These are phyloP conservation scores for Trichoderma simmonsii DNA, from an alignment of 2,329 filamentous ascomycete species.

Conservation along the genomic window DNA sequence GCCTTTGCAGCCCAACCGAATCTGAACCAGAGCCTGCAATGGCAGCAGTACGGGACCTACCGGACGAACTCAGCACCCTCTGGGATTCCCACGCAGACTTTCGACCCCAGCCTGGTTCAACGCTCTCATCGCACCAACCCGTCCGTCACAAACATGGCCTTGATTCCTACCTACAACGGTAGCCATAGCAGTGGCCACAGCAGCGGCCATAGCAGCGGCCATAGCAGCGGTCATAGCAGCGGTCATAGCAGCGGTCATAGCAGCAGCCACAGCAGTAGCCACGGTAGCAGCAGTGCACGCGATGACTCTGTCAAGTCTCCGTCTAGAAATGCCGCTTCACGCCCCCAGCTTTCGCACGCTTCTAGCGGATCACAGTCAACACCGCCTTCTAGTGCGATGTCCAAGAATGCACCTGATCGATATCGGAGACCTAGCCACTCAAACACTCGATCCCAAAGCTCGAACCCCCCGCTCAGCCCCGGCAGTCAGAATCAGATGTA, in stretches of 20 bases:
- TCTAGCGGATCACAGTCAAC: conserved; percentile 46
- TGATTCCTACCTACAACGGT: conserved; percentile 35
- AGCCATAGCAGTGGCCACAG: conserved; percentile 29
- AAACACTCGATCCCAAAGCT: conserved; percentile 35
- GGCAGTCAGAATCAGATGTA: conserved; percentile 32
- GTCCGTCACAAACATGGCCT: conserved; percentile 41
- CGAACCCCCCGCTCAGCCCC: conserved; percentile 22
- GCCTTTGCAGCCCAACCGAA: conserved; percentile 71
- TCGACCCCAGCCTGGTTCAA: conserved; percentile 25
- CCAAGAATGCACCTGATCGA: conserved; percentile 64
- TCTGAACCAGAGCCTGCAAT: conserved; percentile 52
- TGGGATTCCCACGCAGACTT: conserved; percentile 34
- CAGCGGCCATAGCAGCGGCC: neutral
- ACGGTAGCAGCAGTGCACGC: conserved; percentile 45
- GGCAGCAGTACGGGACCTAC: conserved; percentile 49
- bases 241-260: neutral
- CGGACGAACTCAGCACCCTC: conserved; percentile 47
- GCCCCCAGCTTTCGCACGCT: conserved; percentile 42
- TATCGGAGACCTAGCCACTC: conserved; percentile 65
- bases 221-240: neutral
- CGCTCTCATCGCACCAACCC: conserved; percentile 33
- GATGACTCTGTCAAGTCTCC: conserved; percentile 51
- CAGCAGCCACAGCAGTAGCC: conserved; percentile 31
- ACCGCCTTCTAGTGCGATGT: conserved; percentile 36
- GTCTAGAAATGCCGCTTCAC: conserved; percentile 40